Evolutionary conservation across 1,284 basidiomycete genomes (phyloP).

Genomic region (Ceratobasidium sp.): DNA sequence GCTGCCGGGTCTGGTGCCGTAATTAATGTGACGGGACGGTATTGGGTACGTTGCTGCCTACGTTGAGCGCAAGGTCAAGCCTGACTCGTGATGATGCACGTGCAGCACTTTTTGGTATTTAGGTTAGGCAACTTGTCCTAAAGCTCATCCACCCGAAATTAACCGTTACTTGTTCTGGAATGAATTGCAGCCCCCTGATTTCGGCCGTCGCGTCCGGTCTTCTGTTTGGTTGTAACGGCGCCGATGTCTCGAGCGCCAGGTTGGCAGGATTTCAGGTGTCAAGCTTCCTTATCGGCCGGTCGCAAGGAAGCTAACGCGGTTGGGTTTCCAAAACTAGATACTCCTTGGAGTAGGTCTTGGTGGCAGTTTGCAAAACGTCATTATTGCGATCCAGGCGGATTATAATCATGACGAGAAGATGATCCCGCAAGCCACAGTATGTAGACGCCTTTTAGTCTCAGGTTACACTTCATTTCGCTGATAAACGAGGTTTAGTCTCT

Average conservation of each 20-base stretch:
- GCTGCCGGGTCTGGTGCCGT: slow-evolving; percentile 51
- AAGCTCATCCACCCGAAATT: background rate
- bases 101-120: slow-evolving; percentile 44
- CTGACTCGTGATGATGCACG: slow-evolving; percentile 44
- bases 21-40: slow-evolving; percentile 49
- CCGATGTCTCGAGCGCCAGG: slow-evolving; percentile 39
- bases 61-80: background rate
- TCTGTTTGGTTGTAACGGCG: slow-evolving; percentile 51
- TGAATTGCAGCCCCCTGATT: slow-evolving; percentile 40
- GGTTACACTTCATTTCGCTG: background rate
- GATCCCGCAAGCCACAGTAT: slow-evolving; percentile 46
- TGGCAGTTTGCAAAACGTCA: slow-evolving; percentile 44
- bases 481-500: slow-evolving; percentile 41
- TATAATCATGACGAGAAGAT: slow-evolving; percentile 46
- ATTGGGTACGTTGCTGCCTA: slow-evolving; percentile 45
- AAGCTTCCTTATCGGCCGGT: slow-evolving; percentile 41
- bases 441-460: background rate
- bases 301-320: slow-evolving; percentile 41
- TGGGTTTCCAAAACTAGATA: slow-evolving; percentile 51
- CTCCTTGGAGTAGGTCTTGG: slow-evolving; percentile 36
- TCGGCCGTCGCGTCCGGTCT: slow-evolving; percentile 51
- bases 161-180: background rate
- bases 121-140: background rate
- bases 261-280: slow-evolving; percentile 21
- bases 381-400: slow-evolving; percentile 55